Evolutionary conservation across 2,329 filamentous ascomycete genomes (phyloP).

Genomic region (Monosporascus cannonballus): DNA sequence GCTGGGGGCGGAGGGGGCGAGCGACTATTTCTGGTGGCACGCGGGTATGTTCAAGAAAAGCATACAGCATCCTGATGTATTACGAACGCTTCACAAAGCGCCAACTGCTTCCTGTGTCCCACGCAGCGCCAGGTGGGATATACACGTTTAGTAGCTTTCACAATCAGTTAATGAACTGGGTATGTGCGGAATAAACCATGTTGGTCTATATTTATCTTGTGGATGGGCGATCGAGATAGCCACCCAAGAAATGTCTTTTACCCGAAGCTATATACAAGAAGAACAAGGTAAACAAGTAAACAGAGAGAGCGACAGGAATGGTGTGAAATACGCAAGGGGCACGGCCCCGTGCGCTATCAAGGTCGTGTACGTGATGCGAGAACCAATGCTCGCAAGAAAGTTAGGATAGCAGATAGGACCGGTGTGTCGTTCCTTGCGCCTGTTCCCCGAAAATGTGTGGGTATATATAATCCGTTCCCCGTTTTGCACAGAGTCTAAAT

Average conservation of each 20-base stretch:
- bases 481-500: neutral
- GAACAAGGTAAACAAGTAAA: neutral
- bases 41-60: too few relatives aligned
- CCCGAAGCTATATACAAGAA: neutral
- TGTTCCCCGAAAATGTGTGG: neutral
- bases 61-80: too few relatives aligned
- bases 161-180: too few relatives aligned
- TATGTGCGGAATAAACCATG: too few relatives aligned
- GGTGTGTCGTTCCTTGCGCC: neutral
- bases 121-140: too few relatives aligned
- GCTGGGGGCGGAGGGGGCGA: too few relatives aligned
- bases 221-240: neutral
- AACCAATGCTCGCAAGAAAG: slow-evolving; percentile 1
- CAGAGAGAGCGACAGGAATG: neutral
- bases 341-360: neutral
- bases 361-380: slow-evolving; percentile 10
- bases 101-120: too few relatives aligned
- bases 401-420: neutral
- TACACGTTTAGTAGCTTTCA: too few relatives aligned
- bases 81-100: too few relatives aligned
- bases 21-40: too few relatives aligned
- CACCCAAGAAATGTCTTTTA: neutral
- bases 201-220: neutral
- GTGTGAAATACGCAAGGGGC: too few relatives aligned
- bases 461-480: neutral